A percentile compares a stretch with the other conserved stretches of the same genome.
Evolutionary conservation across 805 yeast genomes (phyloP).

Genomic region (Pichia thaimueangensis): DNA sequence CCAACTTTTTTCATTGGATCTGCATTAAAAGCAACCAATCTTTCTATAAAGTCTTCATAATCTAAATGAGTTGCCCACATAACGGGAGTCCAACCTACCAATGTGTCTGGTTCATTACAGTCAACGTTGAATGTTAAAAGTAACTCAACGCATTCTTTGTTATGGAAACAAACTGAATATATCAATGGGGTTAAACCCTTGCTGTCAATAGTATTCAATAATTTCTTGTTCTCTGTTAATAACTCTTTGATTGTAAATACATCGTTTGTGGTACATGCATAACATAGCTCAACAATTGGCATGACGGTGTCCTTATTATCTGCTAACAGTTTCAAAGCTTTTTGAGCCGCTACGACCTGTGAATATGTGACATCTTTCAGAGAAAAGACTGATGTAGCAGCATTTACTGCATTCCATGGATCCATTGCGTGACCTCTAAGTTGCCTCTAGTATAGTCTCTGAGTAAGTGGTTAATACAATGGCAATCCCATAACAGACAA

Average conservation of each 20-base stretch:
- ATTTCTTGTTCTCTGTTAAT: conserved; percentile 15
- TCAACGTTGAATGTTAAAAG: conserved; percentile 39
- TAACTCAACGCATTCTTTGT: conserved; percentile 43
- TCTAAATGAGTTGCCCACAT: conserved; percentile 82
- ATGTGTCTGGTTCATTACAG: conserved; percentile 44
- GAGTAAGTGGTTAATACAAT: no score
- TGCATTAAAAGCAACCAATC: conserved; percentile 58
- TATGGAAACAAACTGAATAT: conserved; percentile 50
- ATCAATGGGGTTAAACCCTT: conserved; percentile 43
- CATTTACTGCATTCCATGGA: conserved; percentile 27
- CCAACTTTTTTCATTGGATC: conserved; percentile 41
- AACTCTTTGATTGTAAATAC: conserved; percentile 24
- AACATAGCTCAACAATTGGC: conserved; percentile 29
- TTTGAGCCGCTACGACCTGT: conserved; percentile 32
- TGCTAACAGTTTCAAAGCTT: conserved; percentile 27
- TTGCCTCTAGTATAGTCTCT: no score
- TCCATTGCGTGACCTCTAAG: no score
- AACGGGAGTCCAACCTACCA: conserved; percentile 56
- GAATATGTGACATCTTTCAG: conserved; percentile 26
- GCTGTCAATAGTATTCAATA: conserved; percentile 27
- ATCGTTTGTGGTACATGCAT: conserved; percentile 36
- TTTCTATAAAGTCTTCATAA: conserved; percentile 46
- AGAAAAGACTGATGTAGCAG: conserved; percentile 14
- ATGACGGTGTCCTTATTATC: conserved; percentile 23
- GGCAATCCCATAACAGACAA: no score